phyloP scores from a whole-genome alignment of 2,329 filamentous ascomycete species.

The Verticillium zaregamsianum region DNA sequence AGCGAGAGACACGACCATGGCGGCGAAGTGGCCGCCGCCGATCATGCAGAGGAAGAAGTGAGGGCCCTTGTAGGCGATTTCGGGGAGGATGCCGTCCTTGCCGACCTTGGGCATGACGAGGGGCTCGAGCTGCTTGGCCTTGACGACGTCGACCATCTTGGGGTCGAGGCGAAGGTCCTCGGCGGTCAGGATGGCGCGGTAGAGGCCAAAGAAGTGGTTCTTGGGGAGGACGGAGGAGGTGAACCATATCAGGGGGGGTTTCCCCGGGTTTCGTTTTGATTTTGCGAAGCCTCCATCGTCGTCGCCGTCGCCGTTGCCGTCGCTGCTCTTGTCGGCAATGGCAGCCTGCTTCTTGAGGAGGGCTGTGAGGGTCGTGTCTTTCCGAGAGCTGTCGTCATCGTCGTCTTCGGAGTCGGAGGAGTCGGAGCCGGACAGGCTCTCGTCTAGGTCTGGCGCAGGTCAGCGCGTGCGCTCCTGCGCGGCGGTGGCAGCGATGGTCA shows the following conservation, averaged over 20 bases:
- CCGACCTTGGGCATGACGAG: conserved; percentile 47
- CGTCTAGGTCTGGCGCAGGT: conserved; percentile 60
- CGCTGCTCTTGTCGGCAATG: conserved; percentile 48
- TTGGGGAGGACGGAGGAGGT: conserved; percentile 68
- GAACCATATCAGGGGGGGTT: conserved; percentile 79
- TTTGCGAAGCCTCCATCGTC: conserved; percentile 25
- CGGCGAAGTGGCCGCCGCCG: conserved; percentile 93
- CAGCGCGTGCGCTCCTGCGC: neutral
- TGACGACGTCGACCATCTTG: conserved; percentile 63
- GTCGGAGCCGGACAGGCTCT: conserved; percentile 87
- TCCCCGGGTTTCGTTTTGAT: conserved; percentile 41
- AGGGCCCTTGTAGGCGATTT: conserved; percentile 61
- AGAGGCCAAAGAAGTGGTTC: conserved; percentile 80
- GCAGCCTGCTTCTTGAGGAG: conserved; percentile 81
- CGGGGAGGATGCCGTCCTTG: conserved; percentile 54
- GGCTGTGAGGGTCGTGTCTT: conserved; percentile 68
- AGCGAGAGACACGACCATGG: conserved; percentile 87
- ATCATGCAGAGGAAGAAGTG: conserved; percentile 99
- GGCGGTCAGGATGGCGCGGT: conserved; percentile 73
- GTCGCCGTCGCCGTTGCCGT: conserved; percentile 47
- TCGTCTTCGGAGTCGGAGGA: conserved; percentile 64
- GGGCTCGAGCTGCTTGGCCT: conserved; percentile 72
- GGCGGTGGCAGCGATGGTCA: neutral
- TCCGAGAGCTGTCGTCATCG: conserved; percentile 48
- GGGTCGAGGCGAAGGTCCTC: conserved; percentile 63